Percentiles rank a stretch among this genome's conserved stretches.
phyloP scores from a whole-genome alignment of 768 basidiomycete genomes.

The Tephrocybe sp. region DNA sequence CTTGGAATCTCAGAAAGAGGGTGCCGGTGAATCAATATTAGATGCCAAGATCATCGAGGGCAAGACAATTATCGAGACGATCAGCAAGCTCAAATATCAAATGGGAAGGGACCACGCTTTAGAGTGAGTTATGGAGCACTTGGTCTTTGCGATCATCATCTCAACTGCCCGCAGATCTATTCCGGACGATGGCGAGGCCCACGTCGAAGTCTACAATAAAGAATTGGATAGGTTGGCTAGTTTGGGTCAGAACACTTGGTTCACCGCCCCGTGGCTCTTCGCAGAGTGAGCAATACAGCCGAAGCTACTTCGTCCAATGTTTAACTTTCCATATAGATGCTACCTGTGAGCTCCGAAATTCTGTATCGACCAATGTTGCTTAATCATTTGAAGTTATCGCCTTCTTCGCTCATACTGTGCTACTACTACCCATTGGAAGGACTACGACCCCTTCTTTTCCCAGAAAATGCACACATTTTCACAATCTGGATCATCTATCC shows the following conservation, averaged over 20 bases:
- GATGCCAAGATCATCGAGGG: constrained; percentile 67
- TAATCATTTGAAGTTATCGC: constrained; percentile 62
- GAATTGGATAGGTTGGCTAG: constrained; percentile 57
- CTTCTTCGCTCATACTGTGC: constrained; percentile 74
- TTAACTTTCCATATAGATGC: constrained; percentile 43
- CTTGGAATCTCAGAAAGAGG: constrained; percentile 31
- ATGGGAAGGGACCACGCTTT: constrained; percentile 78
- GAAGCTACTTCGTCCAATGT: neutral
- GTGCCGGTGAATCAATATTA: constrained; percentile 21
- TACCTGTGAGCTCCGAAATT: constrained; percentile 55
- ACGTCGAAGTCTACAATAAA: constrained; percentile 71
- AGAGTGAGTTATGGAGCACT: constrained; percentile 44
- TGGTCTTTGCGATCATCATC: neutral
- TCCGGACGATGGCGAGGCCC: constrained; percentile 72
- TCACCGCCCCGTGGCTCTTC: constrained; percentile 92
- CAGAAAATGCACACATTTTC: constrained; percentile 84
- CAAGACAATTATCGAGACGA: constrained; percentile 69
- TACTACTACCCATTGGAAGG: constrained; percentile 65
- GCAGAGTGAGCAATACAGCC: constrained; percentile 68
- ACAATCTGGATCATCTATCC: constrained; percentile 74
- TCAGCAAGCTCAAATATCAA: constrained; percentile 82
- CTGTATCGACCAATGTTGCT: neutral
- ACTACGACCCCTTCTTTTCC: constrained; percentile 79
- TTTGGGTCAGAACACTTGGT: constrained; percentile 72
- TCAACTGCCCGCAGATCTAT: constrained; percentile 51